Base-by-base conservation (phyloP, 2,329 filamentous ascomycete species). In the Colletotrichum somersetense region DNA sequence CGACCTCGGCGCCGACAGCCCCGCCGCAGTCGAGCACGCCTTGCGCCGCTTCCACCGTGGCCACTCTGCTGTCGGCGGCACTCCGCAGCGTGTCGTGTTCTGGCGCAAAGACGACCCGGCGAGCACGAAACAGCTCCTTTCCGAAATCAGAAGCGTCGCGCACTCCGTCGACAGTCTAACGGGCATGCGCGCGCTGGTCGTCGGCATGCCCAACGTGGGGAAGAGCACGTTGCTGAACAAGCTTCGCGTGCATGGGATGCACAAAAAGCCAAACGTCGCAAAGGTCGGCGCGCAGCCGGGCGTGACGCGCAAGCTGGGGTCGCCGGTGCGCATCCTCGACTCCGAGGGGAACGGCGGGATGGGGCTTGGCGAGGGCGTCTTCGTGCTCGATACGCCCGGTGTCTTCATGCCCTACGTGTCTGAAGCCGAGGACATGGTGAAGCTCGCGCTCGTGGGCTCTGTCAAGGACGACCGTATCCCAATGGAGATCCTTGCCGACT, bases 191-290 rank as follows among this genome's bases (percentile, higher is more conserved):
- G 89, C 95, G 68, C 89, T 99, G 80, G 89, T 98, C 0, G 95
- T 98, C 18, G 96, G 96, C 67, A 98, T 99, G 95, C 96, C 96
- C 46, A 99, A 99, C 79, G 94, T 97, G 0, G 96, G 96, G 46
- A 99, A 99, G 83, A 97, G 94, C 58, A 95, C 95, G 1, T 86
- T 99, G n/a, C 89, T 99, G 53, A 99, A 99, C 81, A 89, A 91
- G 20, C 87, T 98, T 61, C 91, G 96, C 26, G 88, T 86, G 52
- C 85, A 87, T 23, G 94, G 94, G 52, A 88, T 93, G 75, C 74
- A 87, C 26, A 77, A 77, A 44, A 78, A 79, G 20, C 75, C 80
- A 38, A 97, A 96, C 80, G 95, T 91, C 1, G 93, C 95, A 48
- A 87, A 85, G 74, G 98, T 95, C 1, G 96, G 96, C 12, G 91